A percentile compares a stretch with the other conserved stretches of the same genome.
Conservation (phyloP, 441 rosid genomes). For the Euphorbia celastroides region DNA sequence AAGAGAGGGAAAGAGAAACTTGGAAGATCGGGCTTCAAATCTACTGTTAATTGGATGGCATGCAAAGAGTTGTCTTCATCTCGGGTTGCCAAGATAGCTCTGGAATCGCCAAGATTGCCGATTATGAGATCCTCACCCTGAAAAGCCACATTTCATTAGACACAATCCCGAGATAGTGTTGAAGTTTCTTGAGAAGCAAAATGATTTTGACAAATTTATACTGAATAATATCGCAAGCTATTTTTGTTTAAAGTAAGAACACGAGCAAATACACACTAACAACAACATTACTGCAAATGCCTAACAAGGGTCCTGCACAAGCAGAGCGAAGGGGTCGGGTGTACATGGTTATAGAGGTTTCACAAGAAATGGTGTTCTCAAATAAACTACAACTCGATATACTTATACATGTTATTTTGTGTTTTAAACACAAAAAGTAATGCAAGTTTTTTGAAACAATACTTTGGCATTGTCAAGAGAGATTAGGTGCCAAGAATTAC, state of each 20-base stretch:
- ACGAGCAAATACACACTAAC: background rate
- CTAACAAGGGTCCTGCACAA: too few species aligned
- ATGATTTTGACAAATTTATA: conserved; percentile 4
- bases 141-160: conserved; percentile 14
- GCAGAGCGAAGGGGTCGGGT: too few species aligned
- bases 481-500: background rate
- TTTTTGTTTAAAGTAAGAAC: background rate
- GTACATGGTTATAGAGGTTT: background rate
- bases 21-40: conserved; percentile 95
- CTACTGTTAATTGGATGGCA: conserved; percentile 86
- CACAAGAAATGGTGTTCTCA: background rate
- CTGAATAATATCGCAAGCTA: background rate
- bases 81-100: conserved; percentile 80
- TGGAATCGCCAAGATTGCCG: conserved; percentile 91
- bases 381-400: background rate
- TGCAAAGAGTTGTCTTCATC: conserved; percentile 53
- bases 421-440: background rate
- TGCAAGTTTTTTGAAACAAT: background rate
- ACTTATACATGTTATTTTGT: background rate
- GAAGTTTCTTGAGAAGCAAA: background rate
- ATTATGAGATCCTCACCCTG: conserved; percentile 79
- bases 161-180: background rate
- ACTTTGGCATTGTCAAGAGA: too few species aligned
- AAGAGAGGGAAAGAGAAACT: conserved; percentile 44
- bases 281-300: too few species aligned